Evolutionary conservation across 352 stramenopile genomes (phyloP).

Genomic region (Globisporangium solare): DNA sequence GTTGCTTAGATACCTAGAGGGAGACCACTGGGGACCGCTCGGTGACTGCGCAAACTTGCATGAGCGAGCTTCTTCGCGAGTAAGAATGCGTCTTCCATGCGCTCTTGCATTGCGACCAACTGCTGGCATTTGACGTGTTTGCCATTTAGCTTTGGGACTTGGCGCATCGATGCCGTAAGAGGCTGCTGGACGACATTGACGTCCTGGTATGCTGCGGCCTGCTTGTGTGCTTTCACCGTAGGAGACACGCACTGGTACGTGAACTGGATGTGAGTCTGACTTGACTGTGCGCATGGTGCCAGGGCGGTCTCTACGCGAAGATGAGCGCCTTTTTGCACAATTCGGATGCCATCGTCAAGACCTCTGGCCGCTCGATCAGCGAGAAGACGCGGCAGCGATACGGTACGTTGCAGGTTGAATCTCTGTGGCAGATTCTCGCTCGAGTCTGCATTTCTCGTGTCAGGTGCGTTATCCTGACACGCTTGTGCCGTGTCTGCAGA

Average conservation of each 20-base stretch:
- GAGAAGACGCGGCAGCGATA: conserved; percentile 37
- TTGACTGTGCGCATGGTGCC: background rate
- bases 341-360: conserved; percentile 7
- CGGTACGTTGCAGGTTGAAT: conserved; percentile 21
- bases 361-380: conserved; percentile 21
- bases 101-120: background rate
- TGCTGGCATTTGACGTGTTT: background rate
- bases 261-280: background rate
- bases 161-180: conserved; percentile 56
- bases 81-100: conserved; percentile 21
- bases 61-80: conserved; percentile 37
- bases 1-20: conserved; percentile 45
- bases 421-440: background rate
- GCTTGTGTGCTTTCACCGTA: background rate
- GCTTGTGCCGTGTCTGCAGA: conserved; percentile 22
- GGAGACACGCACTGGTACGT: background rate
- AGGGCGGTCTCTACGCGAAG: conserved; percentile 37
- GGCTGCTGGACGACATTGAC: conserved; percentile 46
- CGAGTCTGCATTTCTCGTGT: background rate
- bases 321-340: conserved; percentile 36
- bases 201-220: conserved; percentile 28
- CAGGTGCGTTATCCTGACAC: background rate
- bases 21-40: conserved; percentile 58
- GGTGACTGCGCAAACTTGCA: conserved; percentile 44
- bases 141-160: conserved; percentile 56